Evolutionary conservation across 768 basidiomycete species (phyloP), one percentile per base, ranked within the genome.

Genomic region (Tylopilus plumbeoviolaceoides): DNA sequence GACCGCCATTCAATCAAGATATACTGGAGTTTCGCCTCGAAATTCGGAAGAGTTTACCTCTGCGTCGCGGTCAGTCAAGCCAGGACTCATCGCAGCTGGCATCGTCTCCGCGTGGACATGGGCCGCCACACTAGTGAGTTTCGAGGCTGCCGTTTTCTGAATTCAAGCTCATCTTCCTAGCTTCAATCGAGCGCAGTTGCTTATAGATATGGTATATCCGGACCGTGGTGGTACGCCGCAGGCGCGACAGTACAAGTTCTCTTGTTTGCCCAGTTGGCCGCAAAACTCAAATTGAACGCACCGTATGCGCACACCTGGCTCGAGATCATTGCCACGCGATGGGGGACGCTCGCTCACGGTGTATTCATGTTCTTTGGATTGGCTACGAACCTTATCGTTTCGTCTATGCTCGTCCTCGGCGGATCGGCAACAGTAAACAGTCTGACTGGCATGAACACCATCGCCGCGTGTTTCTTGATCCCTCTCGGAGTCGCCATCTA

Each of bases 21-120:
- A 95, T 65, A 95, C 93, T 0, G 76, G 80, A 0, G 89, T 84
- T 66, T 89, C 89, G 5, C 85, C 87, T 17, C 81, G 80, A 53
- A 85, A 79, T 55, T 83, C 91, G 0, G 91, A 94, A 67, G 89
- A 91, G 63, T 91, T 91, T 60, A 86, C 82, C 48, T 87, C 83
- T 56, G 89, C 90, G 8, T 90, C 87, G 1, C 77, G 90, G 30
- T 85, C 85, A 51, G 80, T 95, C 50, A 94, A 94, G 59, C 91
- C 95, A 8, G 94, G 94, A 12, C 75, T 98, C 42, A 94, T 97
- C 53, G 92, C 93, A 0, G 83, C 90, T 27, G 94, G 94, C 2
- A 95, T 97, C 54, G 92, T 95, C 20, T 87, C 85, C 18, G 91
- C 93, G 0, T 95, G 92, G 91, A 93, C 91, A n/a, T 89, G 85